Evolutionary conservation across 2,329 filamentous ascomycete species (phyloP), one percentile per base, ranked within the genome.

Genomic region (Cladosporium sp.): DNA sequence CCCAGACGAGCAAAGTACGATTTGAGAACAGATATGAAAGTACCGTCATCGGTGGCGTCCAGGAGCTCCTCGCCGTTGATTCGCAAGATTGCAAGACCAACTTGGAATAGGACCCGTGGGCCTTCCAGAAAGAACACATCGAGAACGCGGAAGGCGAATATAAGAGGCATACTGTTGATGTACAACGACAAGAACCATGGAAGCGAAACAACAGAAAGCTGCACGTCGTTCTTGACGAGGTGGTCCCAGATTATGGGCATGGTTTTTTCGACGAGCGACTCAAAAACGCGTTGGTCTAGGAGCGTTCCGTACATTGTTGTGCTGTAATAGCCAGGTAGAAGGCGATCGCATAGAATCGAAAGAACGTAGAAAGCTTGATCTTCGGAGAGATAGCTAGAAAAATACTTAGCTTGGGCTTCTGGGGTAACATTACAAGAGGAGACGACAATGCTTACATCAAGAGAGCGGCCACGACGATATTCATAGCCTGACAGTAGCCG

Each of bases 211-310:
- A 98, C 93, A 0, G 93, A 97, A 16, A 98, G 80, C 68, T 98
- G 94, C 18, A 98, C 90, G 63, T 98, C 93, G 52, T 87, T 93
- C 71, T 93, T 95, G 57, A 91, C 86, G n/a, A 98, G 81, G 63
- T 98, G 93, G 18, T 97, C 92, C 91, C 93, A 98, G 13, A 98
- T 79, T 52, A 98, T 86, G 1, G 93, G 93, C 91, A 98, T 97
- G 1, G 93, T 98, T 72, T 89, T 93, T 69, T 98, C 93, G n/a
- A 98, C 93, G 3, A 98, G 77, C 2, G 88, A 94, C 71, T 98
- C 93, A 62, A 98, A 98, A 12, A 98, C 93, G 59, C 93, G 89
- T 63, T 98, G 93, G 64, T 98, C 93, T 33, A 98, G 79, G 4
- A 98, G 77, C 1, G 93, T 98, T 59, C 93, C 93, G 69, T 98